Base-by-base conservation (phyloP, 2,329 filamentous ascomycete genomes). In the Apiospora aurea region DNA sequence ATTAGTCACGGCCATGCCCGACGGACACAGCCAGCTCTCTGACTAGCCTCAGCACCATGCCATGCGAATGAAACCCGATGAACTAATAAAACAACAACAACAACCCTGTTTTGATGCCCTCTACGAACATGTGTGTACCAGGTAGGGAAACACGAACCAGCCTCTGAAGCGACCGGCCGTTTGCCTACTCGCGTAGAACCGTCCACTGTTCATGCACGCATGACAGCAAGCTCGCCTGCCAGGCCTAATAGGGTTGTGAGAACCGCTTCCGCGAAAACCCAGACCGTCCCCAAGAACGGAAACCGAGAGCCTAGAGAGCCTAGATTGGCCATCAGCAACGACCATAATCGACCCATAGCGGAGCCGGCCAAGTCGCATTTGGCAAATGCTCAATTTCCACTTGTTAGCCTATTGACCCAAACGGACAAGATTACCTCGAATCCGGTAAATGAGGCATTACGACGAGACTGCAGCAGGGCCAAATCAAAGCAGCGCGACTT, bases 391-490 rank as follows among this genome's bases (percentile, higher is more conserved):
- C 34, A 64, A 64, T 64, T 41, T 64, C 57, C 57, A 64, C 57
- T n/a, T 21, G 57, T n/a, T 24, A 64, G 34, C 53, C 53, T 61
- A 61, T 61, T 61, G 44, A 61, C 53, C 53, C 53, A 61, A 61
- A 57, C 10, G 53, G 21, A 64, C 34, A 64, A 24, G 57, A 64
- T 64, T 18, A 61, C 53, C 18, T 61, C 53, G 14, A 34, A 64
- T 7, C 21, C n/a, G 57, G 57, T 41, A 64, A 64, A 64, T 64
- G 57, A 64, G 57, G 57, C 57, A 64, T 64, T 64, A 41, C 57
- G 18, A 41, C 57, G 29, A 64, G 34, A 21, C 34, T 64, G 57
- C 29, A 64, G 21, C 34, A 13, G 16, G 11, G 34, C 53, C 29
- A 21, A 61, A 61, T 14, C 16, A 38, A n/a, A 61, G 21, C 53